phyloP scores from a whole-genome alignment of 352 stramenopile species.

The Phytopythium chamaehyphon region DNA sequence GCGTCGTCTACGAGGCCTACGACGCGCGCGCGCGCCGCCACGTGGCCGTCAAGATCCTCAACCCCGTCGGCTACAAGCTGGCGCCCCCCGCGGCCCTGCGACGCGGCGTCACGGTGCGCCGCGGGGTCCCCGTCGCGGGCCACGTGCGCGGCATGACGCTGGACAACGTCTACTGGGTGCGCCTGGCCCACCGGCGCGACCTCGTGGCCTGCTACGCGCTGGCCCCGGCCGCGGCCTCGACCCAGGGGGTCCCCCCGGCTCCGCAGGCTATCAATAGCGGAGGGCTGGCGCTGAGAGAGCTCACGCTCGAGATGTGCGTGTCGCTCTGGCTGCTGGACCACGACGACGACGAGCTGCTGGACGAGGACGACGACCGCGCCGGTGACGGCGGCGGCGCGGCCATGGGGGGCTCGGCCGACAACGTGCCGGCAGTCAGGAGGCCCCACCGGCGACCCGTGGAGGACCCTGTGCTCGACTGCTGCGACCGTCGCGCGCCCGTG shows the following conservation, averaged over 20 bases:
- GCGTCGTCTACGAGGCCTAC: slow-evolving; percentile 91
- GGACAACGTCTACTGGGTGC: slow-evolving; percentile 80
- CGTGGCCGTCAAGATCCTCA: slow-evolving; percentile 96
- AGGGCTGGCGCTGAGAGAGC: slow-evolving; percentile 37
- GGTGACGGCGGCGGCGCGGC: slow-evolving; percentile 19
- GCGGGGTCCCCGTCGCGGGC: slow-evolving; percentile 44
- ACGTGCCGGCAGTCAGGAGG: too few relatives aligned
- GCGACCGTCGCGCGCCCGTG: background rate
- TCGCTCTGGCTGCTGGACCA: slow-evolving; percentile 76
- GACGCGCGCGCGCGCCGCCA: slow-evolving; percentile 71
- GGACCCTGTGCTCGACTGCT: background rate
- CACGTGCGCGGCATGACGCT: slow-evolving; percentile 56
- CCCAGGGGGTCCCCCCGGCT: slow-evolving; percentile 8
- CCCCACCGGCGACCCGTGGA: background rate
- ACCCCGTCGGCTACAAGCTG: slow-evolving; percentile 95
- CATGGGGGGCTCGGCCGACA: too few relatives aligned
- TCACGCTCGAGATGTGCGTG: slow-evolving; percentile 87
- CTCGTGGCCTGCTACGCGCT: slow-evolving; percentile 70
- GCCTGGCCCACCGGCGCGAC: slow-evolving; percentile 52
- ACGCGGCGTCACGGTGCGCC: slow-evolving; percentile 86
- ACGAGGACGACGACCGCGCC: slow-evolving; percentile 29
- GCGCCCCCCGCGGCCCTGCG: slow-evolving; percentile 63
- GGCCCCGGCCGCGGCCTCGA: slow-evolving; percentile 13
- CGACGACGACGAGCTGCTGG: slow-evolving; percentile 40
- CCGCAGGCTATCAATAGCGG: slow-evolving; percentile 6